A percentile compares a stretch with the other conserved stretches of the same genome.
These are phyloP conservation scores for Hyphopichia buzzinii DNA, from an alignment of 1,139 yeast genomes.

Conservation along the genomic window DNA sequence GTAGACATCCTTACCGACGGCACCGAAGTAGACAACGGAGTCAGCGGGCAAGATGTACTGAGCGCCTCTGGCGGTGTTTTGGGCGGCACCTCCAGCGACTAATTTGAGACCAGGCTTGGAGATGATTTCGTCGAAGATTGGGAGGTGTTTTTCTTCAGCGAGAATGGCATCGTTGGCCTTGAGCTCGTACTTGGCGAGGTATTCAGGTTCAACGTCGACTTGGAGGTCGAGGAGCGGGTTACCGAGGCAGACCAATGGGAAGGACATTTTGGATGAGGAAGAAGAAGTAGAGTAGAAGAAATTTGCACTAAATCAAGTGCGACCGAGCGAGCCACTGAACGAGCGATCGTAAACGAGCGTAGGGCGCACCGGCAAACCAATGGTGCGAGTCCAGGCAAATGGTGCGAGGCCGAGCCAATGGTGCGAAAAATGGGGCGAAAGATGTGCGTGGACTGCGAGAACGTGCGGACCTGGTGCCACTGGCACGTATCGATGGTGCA, in stretches of 20 bases:
- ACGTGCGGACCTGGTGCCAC: too few species aligned
- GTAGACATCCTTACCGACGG: slow-evolving; percentile 91
- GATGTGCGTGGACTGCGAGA: too few species aligned
- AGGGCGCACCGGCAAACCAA: too few species aligned
- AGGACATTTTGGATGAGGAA: slow-evolving; percentile 28
- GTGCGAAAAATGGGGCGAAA: too few species aligned
- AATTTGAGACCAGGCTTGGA: slow-evolving; percentile 59
- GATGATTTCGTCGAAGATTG: slow-evolving; percentile 78
- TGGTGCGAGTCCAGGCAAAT: too few species aligned
- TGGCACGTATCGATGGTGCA: too few species aligned
- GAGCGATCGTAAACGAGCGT: too few species aligned
- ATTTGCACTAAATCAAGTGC: too few species aligned
- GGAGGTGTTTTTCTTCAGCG: slow-evolving; percentile 84
- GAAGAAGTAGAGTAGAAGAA: neutral
- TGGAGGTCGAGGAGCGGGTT: slow-evolving; percentile 85
- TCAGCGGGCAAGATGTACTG: slow-evolving; percentile 81
- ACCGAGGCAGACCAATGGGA: slow-evolving; percentile 48
- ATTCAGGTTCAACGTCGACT: slow-evolving; percentile 68
- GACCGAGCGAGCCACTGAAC: too few species aligned
- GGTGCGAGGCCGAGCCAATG: too few species aligned
- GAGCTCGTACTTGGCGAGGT: slow-evolving; percentile 74
- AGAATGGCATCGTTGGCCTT: slow-evolving; percentile 94
- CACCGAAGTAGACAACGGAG: slow-evolving; percentile 91
- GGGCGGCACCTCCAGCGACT: slow-evolving; percentile 99
- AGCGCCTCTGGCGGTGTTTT: slow-evolving; percentile 98